phyloP scores from a whole-genome alignment of 768 basidiomycete genomes.

The Boletales sp. region DNA sequence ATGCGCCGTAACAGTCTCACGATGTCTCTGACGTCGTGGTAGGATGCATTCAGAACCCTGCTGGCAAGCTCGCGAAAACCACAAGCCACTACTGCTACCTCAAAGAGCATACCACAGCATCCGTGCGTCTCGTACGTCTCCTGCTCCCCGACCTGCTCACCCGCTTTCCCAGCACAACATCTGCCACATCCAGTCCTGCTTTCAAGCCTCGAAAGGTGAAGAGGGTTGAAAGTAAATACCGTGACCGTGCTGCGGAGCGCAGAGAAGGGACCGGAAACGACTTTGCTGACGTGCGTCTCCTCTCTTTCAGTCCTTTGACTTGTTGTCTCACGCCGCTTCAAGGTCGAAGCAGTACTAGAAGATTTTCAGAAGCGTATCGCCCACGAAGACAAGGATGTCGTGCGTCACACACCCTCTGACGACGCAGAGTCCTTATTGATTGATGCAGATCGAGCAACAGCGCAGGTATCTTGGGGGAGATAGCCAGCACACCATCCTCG shows the following conservation, averaged over 20 bases:
- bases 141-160: neutral
- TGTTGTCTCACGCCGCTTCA: neutral
- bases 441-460: slow-evolving; percentile 63
- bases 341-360: slow-evolving; percentile 79
- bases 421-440: neutral
- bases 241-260: slow-evolving; percentile 75
- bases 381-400: slow-evolving; percentile 56
- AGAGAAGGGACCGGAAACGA: slow-evolving; percentile 64
- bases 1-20: neutral
- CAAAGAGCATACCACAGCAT: slow-evolving; percentile 8
- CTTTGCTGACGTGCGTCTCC: slow-evolving; percentile 57
- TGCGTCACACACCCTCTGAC: slow-evolving; percentile 30
- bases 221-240: slow-evolving; percentile 55
- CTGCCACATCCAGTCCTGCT: slow-evolving; percentile 52
- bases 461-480: slow-evolving; percentile 82
- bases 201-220: slow-evolving; percentile 85
- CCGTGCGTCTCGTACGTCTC: slow-evolving; percentile 10
- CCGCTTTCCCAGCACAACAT: slow-evolving; percentile 38
- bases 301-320: neutral
- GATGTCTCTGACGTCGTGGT: neutral
- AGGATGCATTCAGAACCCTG: slow-evolving; percentile 62
- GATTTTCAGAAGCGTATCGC: slow-evolving; percentile 71
- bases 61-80: slow-evolving; percentile 34
- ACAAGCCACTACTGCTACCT: slow-evolving; percentile 7
- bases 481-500: slow-evolving; percentile 78